Base-by-base conservation (phyloP, 768 basidiomycete species). In the Hygrocybe punicea region DNA sequence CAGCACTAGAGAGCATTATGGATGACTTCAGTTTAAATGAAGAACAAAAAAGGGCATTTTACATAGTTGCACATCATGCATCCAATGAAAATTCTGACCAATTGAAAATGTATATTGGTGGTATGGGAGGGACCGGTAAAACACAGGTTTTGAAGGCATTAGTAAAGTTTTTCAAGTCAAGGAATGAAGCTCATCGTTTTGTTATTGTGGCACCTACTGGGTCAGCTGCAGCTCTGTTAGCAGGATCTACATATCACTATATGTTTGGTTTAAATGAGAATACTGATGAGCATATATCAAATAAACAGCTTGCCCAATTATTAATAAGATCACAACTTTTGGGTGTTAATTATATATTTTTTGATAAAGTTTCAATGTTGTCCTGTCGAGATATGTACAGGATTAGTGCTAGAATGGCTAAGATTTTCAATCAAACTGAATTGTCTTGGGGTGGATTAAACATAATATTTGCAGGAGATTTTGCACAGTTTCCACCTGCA, bases 11-110 rank as follows among this genome's bases (percentile, higher is more conserved):
- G 9, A 9, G 10, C 9, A 39, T 39, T 39, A n/a, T 39, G 10
- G n/a, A 39, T 9, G 10, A 39, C 10, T 39, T 39, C n/a, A n/a
- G n/a, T 9, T n/a, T 39, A 9, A 39, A 39, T 39, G 36, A 39
- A 9, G 36, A 39, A 39, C 36, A 39, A n/a, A n/a, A n/a, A n/a
- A n/a, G n/a, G n/a, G n/a, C n/a, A n/a, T n/a, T n/a, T n/a, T n/a
- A n/a, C n/a, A n/a, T 72, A 21, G 58, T 74, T 14, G 60, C 67
- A 3, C 63, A 67, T 24, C 70, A 72, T 60, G 56, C 61, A 10
- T 11, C 53, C 9, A 5, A 2, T 53, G 13, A 8, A 4, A 29
- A 29, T 29, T 6, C 25, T 0, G 42, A 60, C 2, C 67, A 63
- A 14, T 51, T 73, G 0, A 50, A 50, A n/a, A 68, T 71, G 67